Base-by-base conservation (phyloP, 2,329 filamentous ascomycete genomes). In the Mycogone perniciosa region DNA sequence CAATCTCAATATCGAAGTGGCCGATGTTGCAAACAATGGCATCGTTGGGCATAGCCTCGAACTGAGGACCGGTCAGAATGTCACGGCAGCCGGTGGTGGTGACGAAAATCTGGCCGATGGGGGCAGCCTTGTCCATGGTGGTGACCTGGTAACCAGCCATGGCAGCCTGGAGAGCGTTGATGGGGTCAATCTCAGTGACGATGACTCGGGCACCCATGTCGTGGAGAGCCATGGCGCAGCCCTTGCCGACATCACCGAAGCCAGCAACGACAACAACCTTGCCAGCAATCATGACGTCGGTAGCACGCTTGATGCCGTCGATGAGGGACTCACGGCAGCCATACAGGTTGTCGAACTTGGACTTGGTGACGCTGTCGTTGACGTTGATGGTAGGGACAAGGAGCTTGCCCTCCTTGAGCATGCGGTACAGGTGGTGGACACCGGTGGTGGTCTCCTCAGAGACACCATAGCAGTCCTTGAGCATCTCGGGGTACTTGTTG, bases 11-110 rank as follows among this genome's bases (percentile, higher is more conserved):
- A 74, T 99, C 92, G 76, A 99, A 99, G 82, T 99, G 92, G 71
- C 92, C 92, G 77, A 99, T 99, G 84, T 99, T 99, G 90, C 92
- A 97, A 64, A 97, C 92, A 67, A 99, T 97, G 72, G 92, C 91
- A 66, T 99, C 92, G 77, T 97, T 96, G 69, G 80, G 81, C 92
- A 99, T 99, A 64, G 74, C 82, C 80, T 95, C 85, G 72, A 99
- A 97, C 84, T 99, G 92, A 68, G 79, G 76, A 71, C 86, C 89
- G 64, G 86, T 85, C 60, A 99, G 84, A 70, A 99, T 97, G 75
- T 99, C 93, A 80, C 92, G 87, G 89, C 92, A 99, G 67, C 92
- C 92, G 59, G 92, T 99, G 74, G 93, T 97, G 73, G 92, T 99
- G 71, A 99, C 92, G 69, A 96, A 99, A 78, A 99, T 96, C 80